Evolutionary conservation across 495 filamentous ascomycete species (phyloP), one percentile per base, ranked within the genome.

Genomic region (Aspergillus nidulans): DNA sequence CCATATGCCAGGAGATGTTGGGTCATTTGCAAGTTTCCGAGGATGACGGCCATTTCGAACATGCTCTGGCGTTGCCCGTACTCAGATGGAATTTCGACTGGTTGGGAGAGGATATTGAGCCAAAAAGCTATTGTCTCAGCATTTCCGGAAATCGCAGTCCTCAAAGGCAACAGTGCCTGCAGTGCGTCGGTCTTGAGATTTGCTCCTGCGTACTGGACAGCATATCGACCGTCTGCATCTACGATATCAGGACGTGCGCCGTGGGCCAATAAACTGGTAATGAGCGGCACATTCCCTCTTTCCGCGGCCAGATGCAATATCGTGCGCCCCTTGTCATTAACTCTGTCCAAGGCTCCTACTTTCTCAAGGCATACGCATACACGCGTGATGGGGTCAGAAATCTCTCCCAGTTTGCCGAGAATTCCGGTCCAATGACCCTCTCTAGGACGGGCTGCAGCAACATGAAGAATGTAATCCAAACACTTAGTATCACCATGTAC

Each of bases 241-340:
- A 0, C n/a, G 4, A 53, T 45, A 24, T 53, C 40, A 3, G 25
- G n/a, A 1, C 25, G 15, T 8, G 55, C 55, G 16, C 26, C 40
- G 26, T 23, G 25, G 4, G 6, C 13, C 3, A 57, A 3, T 39
- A 57, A 10, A 0, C 16, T 24, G 3, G 15, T 24, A 1, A 57
- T 16, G 5, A 57, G 47, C 1, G 16, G 25, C 19, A 12, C 2
- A 18, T 57, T 57, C 1, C 41, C 47, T 0, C 12, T 8, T 18
- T 57, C 47, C 5, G 55, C 48, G 16, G 55, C 48, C 2, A 57
- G 47, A 40, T 57, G 55, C 19, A 57, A 19, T 3, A 57, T n/a
- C 0, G 55, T 57, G 8, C 25, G 24, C 3, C 55, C 55, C 13
- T 39, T 13, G 2, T 5, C 1, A 18, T 57, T 52, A 1, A 20